These are phyloP conservation scores for Botryosphaeria dothidea DNA, from an alignment of 2,329 filamentous ascomycete genomes.

Conservation along the genomic window DNA sequence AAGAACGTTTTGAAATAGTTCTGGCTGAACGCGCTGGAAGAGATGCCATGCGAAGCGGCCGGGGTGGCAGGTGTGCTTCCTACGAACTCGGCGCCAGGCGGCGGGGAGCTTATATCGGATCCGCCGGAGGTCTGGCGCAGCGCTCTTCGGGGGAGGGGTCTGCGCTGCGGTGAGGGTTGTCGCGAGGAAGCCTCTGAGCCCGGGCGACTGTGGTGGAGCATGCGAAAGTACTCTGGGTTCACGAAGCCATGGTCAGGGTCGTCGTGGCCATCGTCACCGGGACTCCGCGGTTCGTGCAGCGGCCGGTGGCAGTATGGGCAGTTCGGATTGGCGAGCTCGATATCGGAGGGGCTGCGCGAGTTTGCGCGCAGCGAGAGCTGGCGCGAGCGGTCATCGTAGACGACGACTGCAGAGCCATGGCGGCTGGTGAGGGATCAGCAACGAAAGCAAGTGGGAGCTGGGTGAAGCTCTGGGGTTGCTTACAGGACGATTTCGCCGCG, in stretches of 20 bases:
- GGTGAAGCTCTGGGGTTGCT: background rate
- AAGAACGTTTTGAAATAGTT: constrained; percentile 95
- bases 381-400: constrained; percentile 82
- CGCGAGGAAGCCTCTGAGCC: constrained; percentile 50
- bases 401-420: constrained; percentile 87
- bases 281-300: constrained; percentile 45
- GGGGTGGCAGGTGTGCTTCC: constrained; percentile 45
- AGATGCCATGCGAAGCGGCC: constrained; percentile 65
- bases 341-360: constrained; percentile 45
- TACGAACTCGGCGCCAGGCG: constrained; percentile 53
- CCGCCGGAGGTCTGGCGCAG: constrained; percentile 37
- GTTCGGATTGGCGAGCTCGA: constrained; percentile 59
- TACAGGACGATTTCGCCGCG: constrained; percentile 20
- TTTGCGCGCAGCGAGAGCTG: constrained; percentile 78
- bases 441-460: background rate
- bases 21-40: constrained; percentile 81
- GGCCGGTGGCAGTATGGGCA: constrained; percentile 92
- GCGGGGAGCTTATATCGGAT: constrained; percentile 35
- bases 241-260: constrained; percentile 67
- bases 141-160: constrained; percentile 46
- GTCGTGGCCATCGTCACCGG: constrained; percentile 33
- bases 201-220: constrained; percentile 69
- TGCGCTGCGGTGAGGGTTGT: constrained; percentile 48
- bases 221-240: constrained; percentile 90
- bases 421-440: constrained; percentile 58